Evolutionary conservation across 2,329 filamentous ascomycete species (phyloP).

Genomic region (Colletotrichum melonis): DNA sequence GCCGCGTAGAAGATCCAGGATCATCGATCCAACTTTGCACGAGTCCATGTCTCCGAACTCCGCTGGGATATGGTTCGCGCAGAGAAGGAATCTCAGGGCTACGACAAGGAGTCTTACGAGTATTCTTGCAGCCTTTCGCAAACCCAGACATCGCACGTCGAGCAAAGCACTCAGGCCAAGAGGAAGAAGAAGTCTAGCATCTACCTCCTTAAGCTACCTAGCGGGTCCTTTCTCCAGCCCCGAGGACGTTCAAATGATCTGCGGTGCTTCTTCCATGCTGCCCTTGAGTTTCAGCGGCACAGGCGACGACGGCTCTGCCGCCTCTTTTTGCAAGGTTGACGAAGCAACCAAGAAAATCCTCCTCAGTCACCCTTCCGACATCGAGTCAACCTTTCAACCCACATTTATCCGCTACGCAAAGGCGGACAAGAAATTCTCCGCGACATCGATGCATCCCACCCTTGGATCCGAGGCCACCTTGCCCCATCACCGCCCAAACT

Average conservation of each 20-base stretch:
- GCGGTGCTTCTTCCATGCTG: background rate
- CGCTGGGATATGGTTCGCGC: conserved; percentile 25
- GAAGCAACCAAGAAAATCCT: background rate
- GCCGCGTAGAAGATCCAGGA: conserved; percentile 22
- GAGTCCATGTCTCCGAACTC: background rate
- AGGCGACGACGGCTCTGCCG: background rate
- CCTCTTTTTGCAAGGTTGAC: background rate
- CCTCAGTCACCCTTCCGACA: background rate
- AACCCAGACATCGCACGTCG: background rate
- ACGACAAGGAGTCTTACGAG: conserved; percentile 34
- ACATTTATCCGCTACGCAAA: conserved; percentile 28
- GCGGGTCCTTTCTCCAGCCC: conserved; percentile 5
- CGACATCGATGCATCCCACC: conserved; percentile 29
- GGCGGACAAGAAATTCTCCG: conserved; percentile 33
- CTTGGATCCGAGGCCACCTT: conserved; percentile 37
- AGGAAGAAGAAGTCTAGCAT: background rate
- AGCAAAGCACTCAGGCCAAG: background rate
- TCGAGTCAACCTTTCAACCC: background rate
- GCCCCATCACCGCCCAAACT: conserved; percentile 39
- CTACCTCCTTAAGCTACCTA: conserved; percentile 15
- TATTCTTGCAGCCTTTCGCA: conserved; percentile 11
- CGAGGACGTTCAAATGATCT: background rate
- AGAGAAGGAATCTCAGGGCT: conserved; percentile 3
- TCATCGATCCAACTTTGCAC: conserved; percentile 23
- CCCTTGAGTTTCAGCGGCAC: background rate